These are phyloP conservation scores for Cercis canadensis DNA, from an alignment of 306 rosid genomes.

Conservation along the genomic window DNA sequence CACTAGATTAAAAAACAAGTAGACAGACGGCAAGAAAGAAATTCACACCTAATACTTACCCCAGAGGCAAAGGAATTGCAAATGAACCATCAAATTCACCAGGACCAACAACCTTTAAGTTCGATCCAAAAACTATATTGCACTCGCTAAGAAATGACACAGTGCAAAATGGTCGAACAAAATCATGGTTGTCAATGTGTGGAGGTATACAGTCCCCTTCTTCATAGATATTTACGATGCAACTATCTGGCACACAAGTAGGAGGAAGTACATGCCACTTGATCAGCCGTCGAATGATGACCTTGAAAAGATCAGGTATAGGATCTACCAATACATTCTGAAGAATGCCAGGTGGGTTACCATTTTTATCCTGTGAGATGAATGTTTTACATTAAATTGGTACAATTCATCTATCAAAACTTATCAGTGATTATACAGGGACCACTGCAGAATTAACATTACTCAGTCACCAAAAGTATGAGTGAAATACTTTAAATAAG, in stretches of 20 bases:
- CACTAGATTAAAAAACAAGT: slow-evolving; percentile 18
- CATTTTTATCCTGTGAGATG: slow-evolving; percentile 77
- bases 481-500: background rate
- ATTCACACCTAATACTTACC: slow-evolving; percentile 58
- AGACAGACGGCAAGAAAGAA: slow-evolving; percentile 27
- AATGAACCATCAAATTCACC: slow-evolving; percentile 77
- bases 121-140: slow-evolving; percentile 78
- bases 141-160: slow-evolving; percentile 96
- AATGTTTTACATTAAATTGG: slow-evolving; percentile 28
- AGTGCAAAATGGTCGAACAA: slow-evolving; percentile 95
- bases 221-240: slow-evolving; percentile 91
- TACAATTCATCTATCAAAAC: slow-evolving; percentile 21
- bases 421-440: slow-evolving; percentile 18
- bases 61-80: slow-evolving; percentile 76
- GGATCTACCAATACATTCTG: slow-evolving; percentile 65
- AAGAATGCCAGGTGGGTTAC: slow-evolving; percentile 94
- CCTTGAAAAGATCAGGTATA: slow-evolving; percentile 85
- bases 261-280: slow-evolving; percentile 94
- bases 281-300: slow-evolving; percentile 85
- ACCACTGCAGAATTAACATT: background rate
- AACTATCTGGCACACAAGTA: slow-evolving; percentile 90
- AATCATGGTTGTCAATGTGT: slow-evolving; percentile 93
- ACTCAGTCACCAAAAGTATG: slow-evolving; percentile 2
- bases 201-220: slow-evolving; percentile 99
- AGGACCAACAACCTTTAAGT: slow-evolving; percentile 62